Percentiles rank a stretch among this genome's conserved stretches.
These are phyloP conservation scores for Xylaria polymorpha DNA, from an alignment of 2,329 filamentous ascomycete species.

Conservation along the genomic window DNA sequence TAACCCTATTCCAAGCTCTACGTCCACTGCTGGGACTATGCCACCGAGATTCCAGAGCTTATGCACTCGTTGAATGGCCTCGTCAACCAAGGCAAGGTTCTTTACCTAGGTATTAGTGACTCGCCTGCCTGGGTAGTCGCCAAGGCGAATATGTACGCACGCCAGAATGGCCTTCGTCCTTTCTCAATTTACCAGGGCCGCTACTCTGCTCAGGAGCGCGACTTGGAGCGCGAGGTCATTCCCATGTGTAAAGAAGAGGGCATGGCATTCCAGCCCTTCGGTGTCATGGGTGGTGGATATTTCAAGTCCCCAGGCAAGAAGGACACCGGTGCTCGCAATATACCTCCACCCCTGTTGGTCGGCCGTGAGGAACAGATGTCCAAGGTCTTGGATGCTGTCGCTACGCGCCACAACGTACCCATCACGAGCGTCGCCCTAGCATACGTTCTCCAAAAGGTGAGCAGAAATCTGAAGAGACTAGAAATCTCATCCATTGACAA, in stretches of 20 bases:
- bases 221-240: conserved; percentile 69
- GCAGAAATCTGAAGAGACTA: background rate
- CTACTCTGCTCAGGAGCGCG: conserved; percentile 66
- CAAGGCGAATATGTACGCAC: conserved; percentile 64
- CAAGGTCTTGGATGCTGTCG: conserved; percentile 27
- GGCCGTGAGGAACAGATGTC: conserved; percentile 25
- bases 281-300: conserved; percentile 38
- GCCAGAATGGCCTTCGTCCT: conserved; percentile 61
- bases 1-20: conserved; percentile 23
- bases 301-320: conserved; percentile 27
- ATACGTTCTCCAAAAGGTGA: conserved; percentile 15
- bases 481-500: conserved; percentile 1
- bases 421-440: conserved; percentile 18
- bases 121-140: conserved; percentile 62
- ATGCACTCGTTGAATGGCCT: conserved; percentile 40
- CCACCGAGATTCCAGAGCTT: conserved; percentile 40
- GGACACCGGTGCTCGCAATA: conserved; percentile 12
- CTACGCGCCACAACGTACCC: conserved; percentile 12
- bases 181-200: conserved; percentile 72
- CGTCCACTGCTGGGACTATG: conserved; percentile 41
- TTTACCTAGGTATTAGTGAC: conserved; percentile 50
- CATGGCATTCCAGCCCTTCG: conserved; percentile 63
- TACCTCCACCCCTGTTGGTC: conserved; percentile 4
- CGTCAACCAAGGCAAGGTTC: conserved; percentile 35
- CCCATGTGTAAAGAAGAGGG: conserved; percentile 67